Conservation (phyloP, 495 filamentous ascomycete species). For the Terfezia claveryi region DNA sequence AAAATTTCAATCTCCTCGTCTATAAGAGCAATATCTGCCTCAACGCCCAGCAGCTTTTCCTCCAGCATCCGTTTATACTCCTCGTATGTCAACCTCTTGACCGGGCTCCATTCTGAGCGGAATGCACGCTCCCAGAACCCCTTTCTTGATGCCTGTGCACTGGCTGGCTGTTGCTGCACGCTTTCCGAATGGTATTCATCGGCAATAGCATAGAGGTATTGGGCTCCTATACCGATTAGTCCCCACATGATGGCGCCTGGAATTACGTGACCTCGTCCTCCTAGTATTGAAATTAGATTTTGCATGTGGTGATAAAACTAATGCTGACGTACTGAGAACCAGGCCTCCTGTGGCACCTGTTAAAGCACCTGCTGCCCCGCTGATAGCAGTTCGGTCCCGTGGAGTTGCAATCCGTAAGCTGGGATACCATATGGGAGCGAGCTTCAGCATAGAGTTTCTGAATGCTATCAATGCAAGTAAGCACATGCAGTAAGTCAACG, state of each 20-base stretch:
- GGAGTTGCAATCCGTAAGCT: background rate
- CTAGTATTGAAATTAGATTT: slow-evolving; percentile 3
- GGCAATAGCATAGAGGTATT: slow-evolving; percentile 33
- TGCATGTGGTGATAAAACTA: background rate
- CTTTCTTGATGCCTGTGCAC: background rate
- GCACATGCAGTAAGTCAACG: background rate
- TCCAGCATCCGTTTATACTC: slow-evolving; percentile 56
- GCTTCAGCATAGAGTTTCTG: background rate
- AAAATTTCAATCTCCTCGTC: slow-evolving; percentile 59
- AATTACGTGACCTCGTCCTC: slow-evolving; percentile 28
- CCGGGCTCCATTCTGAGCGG: slow-evolving; percentile 56
- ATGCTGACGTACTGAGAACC: slow-evolving; percentile 8
- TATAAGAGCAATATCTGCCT: slow-evolving; percentile 67
- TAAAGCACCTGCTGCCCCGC: slow-evolving; percentile 12
- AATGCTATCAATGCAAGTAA: background rate
- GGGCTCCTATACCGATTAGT: slow-evolving; percentile 36
- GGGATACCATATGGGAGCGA: background rate
- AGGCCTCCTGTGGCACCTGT: slow-evolving; percentile 13
- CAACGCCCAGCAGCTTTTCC: slow-evolving; percentile 54
- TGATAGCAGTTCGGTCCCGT: slow-evolving; percentile 9
- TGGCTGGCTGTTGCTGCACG: slow-evolving; percentile 1
- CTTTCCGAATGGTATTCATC: slow-evolving; percentile 21
- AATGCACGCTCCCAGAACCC: slow-evolving; percentile 12
- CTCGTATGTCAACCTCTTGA: slow-evolving; percentile 51
- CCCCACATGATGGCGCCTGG: slow-evolving; percentile 44